Base-by-base conservation (phyloP, 257 asterid genomes). In the Gentiana straminea region DNA sequence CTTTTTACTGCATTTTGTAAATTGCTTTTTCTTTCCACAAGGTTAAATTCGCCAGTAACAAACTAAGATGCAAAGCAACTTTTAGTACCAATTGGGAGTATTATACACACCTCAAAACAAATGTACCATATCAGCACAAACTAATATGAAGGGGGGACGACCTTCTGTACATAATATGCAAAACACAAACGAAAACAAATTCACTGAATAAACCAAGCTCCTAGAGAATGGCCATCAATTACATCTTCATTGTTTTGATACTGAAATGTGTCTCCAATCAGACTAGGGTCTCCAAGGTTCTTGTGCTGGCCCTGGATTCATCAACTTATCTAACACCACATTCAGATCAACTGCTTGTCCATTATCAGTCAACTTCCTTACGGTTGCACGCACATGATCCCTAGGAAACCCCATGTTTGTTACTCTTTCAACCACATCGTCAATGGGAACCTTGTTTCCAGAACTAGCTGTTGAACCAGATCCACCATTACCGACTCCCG, bases 301-400 rank as follows among this genome's bases (percentile, higher is more conserved):
- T 24, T 24, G 24, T 24, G 24, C 24, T 24, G 24, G 24, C 64
- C 86, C 86, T 32, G 75, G 90, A 58, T 88, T 92, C 99, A 92
- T 92, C 83, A 92, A 74, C 77, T 88, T 92, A 81, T 92, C 99
- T 72, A 92, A 64, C 41, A 92, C 98, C 24, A 81, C 61, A 69
- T 92, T 92, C 83, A 92, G 67, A 66, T 92, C 99, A 46, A 88
- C 93, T 0, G 97, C 66, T 54, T 92, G 97, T n/a, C 97, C 99
- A 36, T 77, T 83, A 69, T 88, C 99, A 6, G 94, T 92, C 73
- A 92, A 75, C 72, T 68, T 92, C 52, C 91, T 70, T 2, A 88
- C 97, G 5, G 94, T 80, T 49, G 88, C 94, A 76, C 86, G 80
- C 61, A 80, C 95, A 61, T 78, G 95, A 33, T 85, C 97, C 72